Evolutionary conservation across 1,284 basidiomycete species (phyloP), one percentile per base, ranked within the genome.

Genomic region (Porogramme epimiltina): DNA sequence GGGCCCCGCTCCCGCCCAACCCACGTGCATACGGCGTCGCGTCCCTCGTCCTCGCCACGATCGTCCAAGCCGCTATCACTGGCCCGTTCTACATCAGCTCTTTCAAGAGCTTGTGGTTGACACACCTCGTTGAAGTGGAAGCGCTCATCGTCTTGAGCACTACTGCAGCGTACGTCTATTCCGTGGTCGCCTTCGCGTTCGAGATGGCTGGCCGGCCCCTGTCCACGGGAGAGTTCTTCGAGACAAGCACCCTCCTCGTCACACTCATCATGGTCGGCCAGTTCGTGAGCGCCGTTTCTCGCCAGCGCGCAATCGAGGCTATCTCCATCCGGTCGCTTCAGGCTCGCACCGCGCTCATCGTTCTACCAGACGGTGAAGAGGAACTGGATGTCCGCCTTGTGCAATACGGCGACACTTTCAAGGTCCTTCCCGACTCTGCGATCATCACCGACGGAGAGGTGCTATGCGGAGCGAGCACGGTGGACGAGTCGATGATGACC

Each of bases 401-500:
- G 2, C 69, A 74, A 42, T 67, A 68, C 47, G 67, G 63, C 37
- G 76, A 78, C 52, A 59, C 66, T 13, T 63, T 78, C 54, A 70
- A 70, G 31, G 67, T 78, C 25, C 38, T 52, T 0, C 65, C 73
- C 3, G 71, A 71, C 49, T 62, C 69, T 3, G 54, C 68, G 5
- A 63, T 78, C 44, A 72, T 75, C 28, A 77, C 75, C 1, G 76
- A 79, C 55, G 77, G 76, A 16, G 47, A 67, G 22, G 66, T 79
- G 18, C 45, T 70, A 40, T 54, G 56, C 19, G 76, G 77, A 11
- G 53, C 62, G 6, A 73, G 70, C 43, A 66, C 70, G 36, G 68
- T 76, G 4, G 74, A 79, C 60, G 76, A 79, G 60, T 73, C 74
- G 4, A 73, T 72, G 55, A 66, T 78, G 55, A 78, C 74, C 0